Base-by-base conservation (phyloP, 306 rosid genomes). In the Quercus cerris region DNA sequence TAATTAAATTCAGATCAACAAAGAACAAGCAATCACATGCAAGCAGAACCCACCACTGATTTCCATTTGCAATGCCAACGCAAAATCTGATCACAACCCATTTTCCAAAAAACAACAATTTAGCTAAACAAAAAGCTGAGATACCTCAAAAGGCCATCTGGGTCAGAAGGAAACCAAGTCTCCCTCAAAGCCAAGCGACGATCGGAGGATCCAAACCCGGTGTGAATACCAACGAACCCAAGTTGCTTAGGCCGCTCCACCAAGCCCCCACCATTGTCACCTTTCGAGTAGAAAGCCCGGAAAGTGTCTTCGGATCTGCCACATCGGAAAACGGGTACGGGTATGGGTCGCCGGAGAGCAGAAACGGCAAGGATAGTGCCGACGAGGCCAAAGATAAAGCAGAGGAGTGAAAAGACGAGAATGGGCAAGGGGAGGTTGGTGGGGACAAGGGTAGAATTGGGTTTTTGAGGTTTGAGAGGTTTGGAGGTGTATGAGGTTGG, bases 211-310 rank as follows among this genome's bases (percentile, higher is more conserved):
- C 75, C 64, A 61, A 85, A 75, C 3, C 78, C 64, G 41, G 85
- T 85, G 25, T 61, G 83, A 57, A 81, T 78, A 38, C 88, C 88
- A 27, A 85, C 85, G 79, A 85, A 71, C 28, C 88, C 83, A n/a
- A 85, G 81, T 62, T 75, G 75, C 78, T 78, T 85, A 27, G 81
- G 85, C 56, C 88, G 83, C 67, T 81, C 88, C 56, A 70, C 74
- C 55, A 78, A 14, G 35, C 76, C 79, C 4, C 78, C 54, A 49
- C 54, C 85, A 75, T 71, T 35, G 38, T 71, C 33, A 11, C 79
- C 68, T 7, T 30, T 33, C 6, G 83, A 27, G 81, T 81, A 81
- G 76, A 78, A 78, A 49, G 78, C 83, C 18, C 83, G 78, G 78
- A 78, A 81, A 6, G 78, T 78, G 30, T 85, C 85, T 6, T 69